A percentile compares a stretch with the other conserved stretches of the same genome.
Conservation (phyloP, 805 yeast genomes). For the Starmera dryadoides region DNA sequence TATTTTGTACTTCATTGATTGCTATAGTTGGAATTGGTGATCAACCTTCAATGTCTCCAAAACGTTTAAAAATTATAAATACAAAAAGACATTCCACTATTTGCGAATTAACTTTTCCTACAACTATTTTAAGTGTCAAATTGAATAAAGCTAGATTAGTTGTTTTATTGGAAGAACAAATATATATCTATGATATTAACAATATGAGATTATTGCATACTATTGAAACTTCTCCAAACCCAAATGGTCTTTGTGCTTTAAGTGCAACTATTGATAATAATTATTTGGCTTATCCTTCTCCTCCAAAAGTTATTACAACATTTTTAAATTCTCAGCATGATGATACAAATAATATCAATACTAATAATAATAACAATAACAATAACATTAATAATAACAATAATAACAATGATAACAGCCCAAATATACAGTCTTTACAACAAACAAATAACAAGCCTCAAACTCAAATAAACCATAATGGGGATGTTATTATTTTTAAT, state of each 20-base stretch:
- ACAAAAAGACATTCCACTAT: constrained; percentile 56
- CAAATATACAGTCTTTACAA: too few species aligned
- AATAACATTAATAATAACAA: constrained; percentile 31
- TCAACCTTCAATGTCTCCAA: constrained; percentile 61
- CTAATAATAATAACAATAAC: background rate
- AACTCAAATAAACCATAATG: constrained; percentile 28
- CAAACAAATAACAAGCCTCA: constrained; percentile 1
- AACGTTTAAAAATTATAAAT: constrained; percentile 76
- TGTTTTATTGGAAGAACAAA: constrained; percentile 56
- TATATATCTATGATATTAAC: constrained; percentile 66
- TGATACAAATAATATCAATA: background rate
- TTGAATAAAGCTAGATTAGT: constrained; percentile 59
- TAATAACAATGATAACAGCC: constrained; percentile 1
- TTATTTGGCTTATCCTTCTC: constrained; percentile 68
- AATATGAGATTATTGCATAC: constrained; percentile 59
- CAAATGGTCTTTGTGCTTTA: constrained; percentile 54
- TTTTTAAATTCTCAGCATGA: constrained; percentile 1
- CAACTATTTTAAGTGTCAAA: constrained; percentile 51
- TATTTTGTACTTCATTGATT: constrained; percentile 63
- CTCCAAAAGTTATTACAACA: constrained; percentile 45
- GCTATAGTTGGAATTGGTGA: constrained; percentile 73
- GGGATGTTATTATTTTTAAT: constrained; percentile 65
- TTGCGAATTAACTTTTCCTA: constrained; percentile 68
- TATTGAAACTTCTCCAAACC: constrained; percentile 39
- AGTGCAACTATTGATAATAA: constrained; percentile 46